Conservation (phyloP, 164 flowering plant species). For the Sextonia rubra region DNA sequence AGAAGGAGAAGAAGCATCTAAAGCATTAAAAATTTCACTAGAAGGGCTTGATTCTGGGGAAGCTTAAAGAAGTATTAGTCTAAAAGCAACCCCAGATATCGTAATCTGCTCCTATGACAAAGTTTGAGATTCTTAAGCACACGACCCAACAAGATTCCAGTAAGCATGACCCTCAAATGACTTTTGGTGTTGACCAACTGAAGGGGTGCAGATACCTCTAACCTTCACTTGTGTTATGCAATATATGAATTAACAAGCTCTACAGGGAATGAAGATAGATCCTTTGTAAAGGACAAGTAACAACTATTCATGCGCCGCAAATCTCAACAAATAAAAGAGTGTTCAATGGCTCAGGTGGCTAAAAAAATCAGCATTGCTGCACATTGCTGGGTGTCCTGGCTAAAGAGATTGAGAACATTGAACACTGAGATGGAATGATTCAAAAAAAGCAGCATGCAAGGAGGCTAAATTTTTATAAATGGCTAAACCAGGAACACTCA, state of each 20-base stretch:
- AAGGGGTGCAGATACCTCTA: conserved; percentile 17
- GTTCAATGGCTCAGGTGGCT: too few relatives aligned
- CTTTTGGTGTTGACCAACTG: conserved; percentile 13
- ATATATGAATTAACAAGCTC: not conserved
- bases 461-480: too few relatives aligned
- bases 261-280: too few relatives aligned
- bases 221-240: conserved; percentile 13
- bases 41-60: conserved; percentile 33
- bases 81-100: not conserved
- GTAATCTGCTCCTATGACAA: not conserved
- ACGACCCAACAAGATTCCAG: conserved; percentile 27
- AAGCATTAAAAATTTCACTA: conserved; percentile 14
- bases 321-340: too few relatives aligned
- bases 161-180: conserved; percentile 27
- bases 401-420: too few relatives aligned
- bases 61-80: not conserved
- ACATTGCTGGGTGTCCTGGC: too few relatives aligned
- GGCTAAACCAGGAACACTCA: too few relatives aligned
- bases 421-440: too few relatives aligned
- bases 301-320: too few relatives aligned
- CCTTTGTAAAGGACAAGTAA: too few relatives aligned
- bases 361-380: too few relatives aligned
- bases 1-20: conserved; percentile 40
- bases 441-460: too few relatives aligned
- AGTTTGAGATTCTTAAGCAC: conserved; percentile 19